A percentile compares a stretch with the other conserved stretches of the same genome.
phyloP scores from a whole-genome alignment of 1,284 basidiomycete species.

The Sanghuangporus weigelae region DNA sequence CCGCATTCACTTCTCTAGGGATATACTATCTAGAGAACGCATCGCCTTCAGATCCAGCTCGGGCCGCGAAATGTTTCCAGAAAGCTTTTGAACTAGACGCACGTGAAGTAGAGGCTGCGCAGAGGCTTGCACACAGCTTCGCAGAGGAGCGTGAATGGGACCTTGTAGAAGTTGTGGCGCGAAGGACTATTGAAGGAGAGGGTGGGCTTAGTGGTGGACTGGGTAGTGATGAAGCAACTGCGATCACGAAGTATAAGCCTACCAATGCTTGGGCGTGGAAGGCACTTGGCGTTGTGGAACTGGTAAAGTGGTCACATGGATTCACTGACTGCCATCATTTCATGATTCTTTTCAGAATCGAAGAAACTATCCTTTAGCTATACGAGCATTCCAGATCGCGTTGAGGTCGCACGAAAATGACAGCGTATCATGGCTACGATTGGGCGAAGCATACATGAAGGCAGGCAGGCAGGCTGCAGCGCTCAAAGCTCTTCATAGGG shows the following conservation, averaged over 20 bases:
- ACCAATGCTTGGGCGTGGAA: constrained; percentile 98
- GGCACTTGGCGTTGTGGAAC: constrained; percentile 88
- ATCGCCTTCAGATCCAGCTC: constrained; percentile 72
- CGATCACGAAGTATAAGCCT: constrained; percentile 55
- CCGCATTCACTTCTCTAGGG: constrained; percentile 92
- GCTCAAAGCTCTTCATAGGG: constrained; percentile 79
- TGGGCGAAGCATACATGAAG: constrained; percentile 89
- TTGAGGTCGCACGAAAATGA: constrained; percentile 80
- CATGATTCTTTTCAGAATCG: constrained; percentile 49
- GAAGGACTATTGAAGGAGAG: constrained; percentile 89
- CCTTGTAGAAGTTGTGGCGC: constrained; percentile 88
- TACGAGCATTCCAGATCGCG: constrained; percentile 85
- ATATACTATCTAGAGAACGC: constrained; percentile 78
- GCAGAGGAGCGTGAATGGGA: constrained; percentile 96
- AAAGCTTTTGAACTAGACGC: constrained; percentile 98
- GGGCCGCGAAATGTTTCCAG: constrained; percentile 95
- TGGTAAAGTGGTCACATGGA: constrained; percentile 48
- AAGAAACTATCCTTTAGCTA: constrained; percentile 72
- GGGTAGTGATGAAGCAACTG: constrained; percentile 39
- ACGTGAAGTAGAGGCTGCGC: constrained; percentile 82
- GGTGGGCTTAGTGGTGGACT: constrained; percentile 68
- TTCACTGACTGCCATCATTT: neutral
- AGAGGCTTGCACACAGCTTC: constrained; percentile 81
- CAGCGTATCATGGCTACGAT: constrained; percentile 77
- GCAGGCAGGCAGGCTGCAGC: constrained; percentile 88